phyloP scores from a whole-genome alignment of 768 basidiomycete species.

The Jaapia argillacea region DNA sequence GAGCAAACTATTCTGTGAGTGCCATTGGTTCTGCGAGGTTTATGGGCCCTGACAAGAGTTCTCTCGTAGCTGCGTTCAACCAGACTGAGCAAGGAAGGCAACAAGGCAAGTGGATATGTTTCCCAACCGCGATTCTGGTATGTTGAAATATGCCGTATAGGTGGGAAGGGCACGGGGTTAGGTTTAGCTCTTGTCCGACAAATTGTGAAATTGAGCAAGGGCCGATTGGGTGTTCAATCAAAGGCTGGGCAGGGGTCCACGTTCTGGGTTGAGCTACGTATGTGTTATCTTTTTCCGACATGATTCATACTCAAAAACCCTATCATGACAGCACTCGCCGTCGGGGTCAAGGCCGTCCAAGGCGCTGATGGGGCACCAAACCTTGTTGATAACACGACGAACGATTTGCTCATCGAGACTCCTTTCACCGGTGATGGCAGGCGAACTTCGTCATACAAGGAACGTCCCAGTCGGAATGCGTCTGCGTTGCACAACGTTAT shows the following conservation, averaged over 20 bases:
- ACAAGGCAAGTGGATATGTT: slow-evolving; percentile 30
- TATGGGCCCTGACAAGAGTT: slow-evolving; percentile 1
- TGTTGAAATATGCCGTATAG: slow-evolving; percentile 6
- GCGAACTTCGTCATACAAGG: not conserved
- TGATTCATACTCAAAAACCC: slow-evolving; percentile 4
- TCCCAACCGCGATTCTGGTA: not conserved
- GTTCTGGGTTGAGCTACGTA: slow-evolving; percentile 80
- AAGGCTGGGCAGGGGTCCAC: slow-evolving; percentile 63
- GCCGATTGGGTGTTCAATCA: slow-evolving; percentile 29
- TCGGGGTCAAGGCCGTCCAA: slow-evolving; percentile 44
- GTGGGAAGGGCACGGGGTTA: slow-evolving; percentile 44
- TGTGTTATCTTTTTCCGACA: slow-evolving; percentile 10
- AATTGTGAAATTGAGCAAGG: slow-evolving; percentile 40
- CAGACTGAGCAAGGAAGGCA: slow-evolving; percentile 69
- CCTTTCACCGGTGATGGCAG: not conserved
- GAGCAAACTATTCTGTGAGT: slow-evolving; percentile 62
- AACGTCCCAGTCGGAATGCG: too few species aligned
- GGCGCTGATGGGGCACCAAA: slow-evolving; percentile 13
- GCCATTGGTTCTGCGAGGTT: slow-evolving; percentile 2
- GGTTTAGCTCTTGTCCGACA: slow-evolving; percentile 43
- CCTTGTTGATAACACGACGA: not conserved
- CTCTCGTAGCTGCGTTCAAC: slow-evolving; percentile 56
- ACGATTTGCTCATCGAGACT: not conserved
- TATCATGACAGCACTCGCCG: slow-evolving; percentile 42
- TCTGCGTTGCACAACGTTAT: not conserved